Evolutionary conservation across 2,329 filamentous ascomycete genomes (phyloP), one percentile per base, ranked within the genome.

Genomic region (Penicillium sp.): DNA sequence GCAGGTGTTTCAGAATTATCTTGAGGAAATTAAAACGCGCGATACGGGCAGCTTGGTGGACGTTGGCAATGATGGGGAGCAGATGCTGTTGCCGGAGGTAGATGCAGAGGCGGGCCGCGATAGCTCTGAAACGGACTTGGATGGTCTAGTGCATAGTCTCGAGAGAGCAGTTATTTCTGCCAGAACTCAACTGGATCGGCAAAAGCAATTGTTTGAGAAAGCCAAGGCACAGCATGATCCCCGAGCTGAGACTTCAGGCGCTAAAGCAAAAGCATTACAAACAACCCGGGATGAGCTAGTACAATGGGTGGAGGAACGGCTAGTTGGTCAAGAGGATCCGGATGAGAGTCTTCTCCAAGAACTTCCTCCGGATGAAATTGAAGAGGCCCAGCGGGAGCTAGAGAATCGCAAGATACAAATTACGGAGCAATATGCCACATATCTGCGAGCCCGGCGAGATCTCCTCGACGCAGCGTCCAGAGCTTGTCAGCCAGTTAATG

Each of bases 251-350:
- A 45, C 41, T 17, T 41, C 60, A 3, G 53, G 53, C 17, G 49
- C 53, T 7, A 68, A 60, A 51, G 45, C 70, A 0, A 53, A 56
- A 42, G 73, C 72, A 4, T 61, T 78, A 24, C 65, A 72, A 44
- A 62, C 63, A 33, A 75, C 73, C 12, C 69, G 75, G 39, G 69
- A 76, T 50, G 74, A 76, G 51, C 62, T 78, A 38, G 69, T 77
- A 5, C 65, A 70, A 39, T 78, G 76, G 76, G 68, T 78, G 6
- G 75, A 78, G 56, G 68, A 69, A 35, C 74, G 75, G 38, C 57
- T 78, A 40, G 65, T 71, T 17, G 72, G 55, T 15, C 62, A 63
- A 39, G 62, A 58, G 5, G 61, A 61, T 43, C 57, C 57, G 5
- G 66, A 69, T 22, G 62, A 63, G 32, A 59, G 50, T 24, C 49